Conservation (phyloP, 306 rosid species). For the Astragalus glycyphyllos region DNA sequence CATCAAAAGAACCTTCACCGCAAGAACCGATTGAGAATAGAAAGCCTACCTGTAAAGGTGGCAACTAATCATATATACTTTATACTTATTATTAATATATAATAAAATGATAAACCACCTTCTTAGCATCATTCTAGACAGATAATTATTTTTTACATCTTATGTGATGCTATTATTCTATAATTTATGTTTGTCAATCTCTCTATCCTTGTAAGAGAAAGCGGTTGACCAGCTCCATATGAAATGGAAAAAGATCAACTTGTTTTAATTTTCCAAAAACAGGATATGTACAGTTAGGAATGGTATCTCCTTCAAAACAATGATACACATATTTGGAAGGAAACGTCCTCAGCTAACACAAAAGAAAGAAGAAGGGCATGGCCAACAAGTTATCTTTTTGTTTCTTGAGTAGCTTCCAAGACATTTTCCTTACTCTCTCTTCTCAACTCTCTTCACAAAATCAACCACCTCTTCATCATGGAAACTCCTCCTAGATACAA, state of each 20-base stretch:
- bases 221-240: constrained; percentile 48
- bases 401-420: constrained; percentile 60
- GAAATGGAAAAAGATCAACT: constrained; percentile 25
- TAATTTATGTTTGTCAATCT: constrained; percentile 22
- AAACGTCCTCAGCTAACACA: constrained; percentile 54
- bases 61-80: constrained; percentile 21
- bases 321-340: constrained; percentile 47
- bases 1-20: constrained; percentile 41
- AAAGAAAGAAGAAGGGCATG: constrained; percentile 37
- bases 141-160: not conserved
- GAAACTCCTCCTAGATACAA: constrained; percentile 54
- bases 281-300: constrained; percentile 48
- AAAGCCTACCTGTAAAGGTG: constrained; percentile 39
- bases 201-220: constrained; percentile 37
- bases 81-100: not conserved
- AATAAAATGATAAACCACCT: constrained; percentile 28
- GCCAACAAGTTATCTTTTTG: constrained; percentile 40
- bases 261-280: constrained; percentile 32
- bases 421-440: constrained; percentile 32
- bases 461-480: constrained; percentile 39
- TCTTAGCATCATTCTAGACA: constrained; percentile 23
- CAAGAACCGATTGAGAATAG: constrained; percentile 34
- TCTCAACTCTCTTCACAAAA: constrained; percentile 34
- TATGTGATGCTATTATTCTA: not conserved
- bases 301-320: constrained; percentile 70